Evolutionary conservation across 768 basidiomycete species (phyloP).

Genomic region (Mycena rebaudengoi): DNA sequence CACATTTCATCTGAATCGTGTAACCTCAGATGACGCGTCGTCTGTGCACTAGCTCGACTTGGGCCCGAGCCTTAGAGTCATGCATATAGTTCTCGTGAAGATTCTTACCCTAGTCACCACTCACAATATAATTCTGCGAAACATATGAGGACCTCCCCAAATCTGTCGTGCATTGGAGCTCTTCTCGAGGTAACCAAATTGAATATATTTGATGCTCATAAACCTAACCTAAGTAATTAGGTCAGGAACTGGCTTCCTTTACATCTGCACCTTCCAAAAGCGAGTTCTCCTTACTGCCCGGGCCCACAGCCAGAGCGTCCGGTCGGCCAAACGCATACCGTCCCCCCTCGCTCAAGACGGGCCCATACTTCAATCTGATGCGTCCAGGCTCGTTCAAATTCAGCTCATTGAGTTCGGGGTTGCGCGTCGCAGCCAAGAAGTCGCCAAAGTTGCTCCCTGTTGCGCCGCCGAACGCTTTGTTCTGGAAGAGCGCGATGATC

Average conservation of each 20-base stretch:
- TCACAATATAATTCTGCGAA: background rate
- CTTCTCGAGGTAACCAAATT: background rate
- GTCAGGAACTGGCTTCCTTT: background rate
- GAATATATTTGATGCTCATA: constrained; percentile 1
- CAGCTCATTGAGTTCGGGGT: background rate
- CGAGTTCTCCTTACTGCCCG: constrained; percentile 2
- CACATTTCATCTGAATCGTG: constrained; percentile 1
- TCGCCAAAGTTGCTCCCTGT: constrained; percentile 6
- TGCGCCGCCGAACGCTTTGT: background rate
- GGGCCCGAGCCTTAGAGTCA: background rate
- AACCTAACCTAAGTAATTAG: constrained; percentile 1
- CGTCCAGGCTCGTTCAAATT: background rate
- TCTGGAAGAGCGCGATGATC: background rate
- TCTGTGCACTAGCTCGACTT: background rate
- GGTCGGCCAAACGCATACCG: constrained; percentile 11
- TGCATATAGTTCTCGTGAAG: background rate
- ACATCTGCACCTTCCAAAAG: background rate
- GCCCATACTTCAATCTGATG: background rate
- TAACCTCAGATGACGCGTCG: background rate
- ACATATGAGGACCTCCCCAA: background rate
- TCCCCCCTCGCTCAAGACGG: background rate
- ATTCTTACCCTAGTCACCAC: background rate
- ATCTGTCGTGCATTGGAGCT: background rate
- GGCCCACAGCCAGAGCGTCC: no score
- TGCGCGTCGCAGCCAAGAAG: constrained; percentile 6